These are phyloP conservation scores for Heritiera fomes DNA, from an alignment of 345 rosid species.

Conservation along the genomic window DNA sequence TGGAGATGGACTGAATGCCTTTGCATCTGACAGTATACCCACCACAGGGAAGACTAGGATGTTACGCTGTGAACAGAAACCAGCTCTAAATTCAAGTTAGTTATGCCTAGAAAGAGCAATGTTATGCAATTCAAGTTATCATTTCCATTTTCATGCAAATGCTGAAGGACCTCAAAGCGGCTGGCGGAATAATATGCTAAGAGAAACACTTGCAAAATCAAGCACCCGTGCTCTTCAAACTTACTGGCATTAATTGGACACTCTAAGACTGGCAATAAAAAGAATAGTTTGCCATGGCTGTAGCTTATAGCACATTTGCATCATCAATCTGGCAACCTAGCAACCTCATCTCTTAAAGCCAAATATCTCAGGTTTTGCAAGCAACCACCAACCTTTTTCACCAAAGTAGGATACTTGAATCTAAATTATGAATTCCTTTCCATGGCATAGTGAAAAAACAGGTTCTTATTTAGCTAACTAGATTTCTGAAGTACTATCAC, in stretches of 20 bases:
- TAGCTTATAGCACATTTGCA: not conserved
- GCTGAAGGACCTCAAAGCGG: constrained; percentile 4
- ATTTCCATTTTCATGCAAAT: constrained; percentile 5
- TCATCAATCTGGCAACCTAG: not conserved
- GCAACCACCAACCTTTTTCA: not conserved
- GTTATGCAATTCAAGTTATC: not conserved
- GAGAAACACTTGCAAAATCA: not conserved
- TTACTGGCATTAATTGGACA: too few relatives aligned
- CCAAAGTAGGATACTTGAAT: not conserved
- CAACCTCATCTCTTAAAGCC: not conserved
- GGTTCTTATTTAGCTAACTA: not conserved
- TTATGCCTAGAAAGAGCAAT: not conserved
- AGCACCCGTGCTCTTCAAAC: not conserved
- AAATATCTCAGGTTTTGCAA: not conserved
- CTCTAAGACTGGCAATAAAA: not conserved
- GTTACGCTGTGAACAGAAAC: constrained; percentile 36
- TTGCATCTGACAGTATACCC: constrained; percentile 44
- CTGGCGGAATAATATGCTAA: not conserved
- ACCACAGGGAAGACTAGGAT: constrained; percentile 60
- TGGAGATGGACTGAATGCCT: constrained; percentile 46
- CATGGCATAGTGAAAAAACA: not conserved
- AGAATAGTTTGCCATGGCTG: too few relatives aligned
- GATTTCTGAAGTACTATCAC: not conserved
- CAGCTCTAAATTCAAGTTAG: not conserved
- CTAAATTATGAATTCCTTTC: not conserved